Base-by-base conservation (phyloP, 192 early-diverging fungal genomes). In the Chytriomyces hyalinus region DNA sequence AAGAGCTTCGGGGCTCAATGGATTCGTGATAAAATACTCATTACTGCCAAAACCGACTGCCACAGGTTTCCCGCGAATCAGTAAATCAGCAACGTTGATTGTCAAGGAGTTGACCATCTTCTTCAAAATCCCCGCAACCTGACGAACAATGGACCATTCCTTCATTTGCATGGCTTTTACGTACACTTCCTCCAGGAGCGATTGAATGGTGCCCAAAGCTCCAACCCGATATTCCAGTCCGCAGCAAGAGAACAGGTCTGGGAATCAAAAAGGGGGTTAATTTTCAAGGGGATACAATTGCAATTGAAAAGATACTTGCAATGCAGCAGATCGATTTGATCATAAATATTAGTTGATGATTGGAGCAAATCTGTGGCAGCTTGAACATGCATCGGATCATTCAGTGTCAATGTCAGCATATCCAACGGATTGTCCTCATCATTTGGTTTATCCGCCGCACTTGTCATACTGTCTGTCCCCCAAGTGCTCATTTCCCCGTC, bases 111-210 rank as follows among this genome's bases (percentile, higher is more conserved):
- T 91, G 62, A 94, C 91, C 44, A 87, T 85, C 79, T 96, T 96
- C 26, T 84, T 77, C 24, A 94, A 81, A 11, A 94, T 67, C 20
- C 93, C 93, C 28, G 93, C 92, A 6, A 92, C 88, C 69, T 93
- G 92, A 51, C 94, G 90, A 15, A 93, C 92, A 71, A 94, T 90
- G 46, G 86, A 88, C 94, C 94, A 96, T 43, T 89, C 84, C 65
- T 90, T 88, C 36, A 91, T 80, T 65, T 88, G 84, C 57, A 92
- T 87, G 1, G 93, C 92, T 72, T 94, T 94, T 63, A 86, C 82
- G 79, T 96, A 96, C n/a, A 96, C 90, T 78, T 96, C 93, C 78
- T 93, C 92, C 10, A 96, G 76, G 26, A 96, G 73, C 10, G 84
- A 82, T 15, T 79, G 65, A 11, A 94, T 81, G 6, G 88, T 88